Evolutionary conservation across 2,329 filamentous ascomycete genomes (phyloP).

Genomic region (Alternaria burnsii): DNA sequence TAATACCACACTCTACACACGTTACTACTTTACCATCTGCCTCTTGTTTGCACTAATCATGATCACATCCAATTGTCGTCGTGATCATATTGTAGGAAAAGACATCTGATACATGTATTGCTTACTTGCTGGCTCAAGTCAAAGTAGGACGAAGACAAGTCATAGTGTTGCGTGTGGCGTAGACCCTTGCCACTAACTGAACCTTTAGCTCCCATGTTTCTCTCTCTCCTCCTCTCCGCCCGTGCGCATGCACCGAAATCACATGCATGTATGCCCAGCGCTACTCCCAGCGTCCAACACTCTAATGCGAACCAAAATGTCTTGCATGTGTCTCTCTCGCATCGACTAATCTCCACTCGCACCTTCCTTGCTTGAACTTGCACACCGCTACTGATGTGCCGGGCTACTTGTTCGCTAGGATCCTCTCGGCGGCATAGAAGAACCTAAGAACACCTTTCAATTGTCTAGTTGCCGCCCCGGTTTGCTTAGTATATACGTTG

Average conservation of each 20-base stretch:
- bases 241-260: neutral
- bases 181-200: neutral
- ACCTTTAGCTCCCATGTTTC: neutral
- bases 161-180: no score
- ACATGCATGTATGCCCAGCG: neutral
- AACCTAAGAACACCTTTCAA: constrained; percentile 1
- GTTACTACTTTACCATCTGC: constrained; percentile 1
- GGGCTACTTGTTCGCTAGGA: neutral
- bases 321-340: neutral
- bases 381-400: constrained; percentile 6
- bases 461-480: neutral
- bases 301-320: neutral
- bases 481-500: neutral
- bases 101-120: no score
- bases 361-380: neutral
- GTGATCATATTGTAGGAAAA: no score
- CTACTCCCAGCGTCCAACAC: neutral
- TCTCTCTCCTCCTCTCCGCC: neutral
- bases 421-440: neutral
- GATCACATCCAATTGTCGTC: no score
- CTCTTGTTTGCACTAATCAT: no score
- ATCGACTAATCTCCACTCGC: neutral
- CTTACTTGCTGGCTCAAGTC: no score
- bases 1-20: constrained; percentile 28
- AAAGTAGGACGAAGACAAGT: neutral